These are phyloP conservation scores for Colletotrichum graminicola DNA, from an alignment of 2,329 filamentous ascomycete genomes.

Conservation along the genomic window DNA sequence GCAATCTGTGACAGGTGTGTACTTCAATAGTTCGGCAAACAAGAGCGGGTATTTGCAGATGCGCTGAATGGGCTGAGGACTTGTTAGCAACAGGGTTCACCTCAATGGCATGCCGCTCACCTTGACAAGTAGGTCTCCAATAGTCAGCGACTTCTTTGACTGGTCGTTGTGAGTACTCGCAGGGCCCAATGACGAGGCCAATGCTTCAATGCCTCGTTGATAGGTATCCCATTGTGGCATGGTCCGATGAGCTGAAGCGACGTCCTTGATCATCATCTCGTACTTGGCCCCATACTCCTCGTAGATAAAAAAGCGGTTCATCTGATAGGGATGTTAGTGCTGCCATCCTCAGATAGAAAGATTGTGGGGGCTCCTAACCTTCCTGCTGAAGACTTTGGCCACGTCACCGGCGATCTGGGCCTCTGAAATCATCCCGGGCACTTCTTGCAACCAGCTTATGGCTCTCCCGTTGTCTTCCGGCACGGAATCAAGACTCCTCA, in stretches of 20 bases:
- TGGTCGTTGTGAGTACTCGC: slow-evolving; percentile 72
- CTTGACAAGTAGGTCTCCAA: slow-evolving; percentile 92
- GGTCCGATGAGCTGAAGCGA: slow-evolving; percentile 75
- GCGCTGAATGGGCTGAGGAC: slow-evolving; percentile 83
- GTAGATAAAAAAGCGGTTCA: slow-evolving; percentile 86
- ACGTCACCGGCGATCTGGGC: slow-evolving; percentile 71
- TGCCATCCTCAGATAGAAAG: slow-evolving; percentile 4
- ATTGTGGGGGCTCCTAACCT: slow-evolving; percentile 55
- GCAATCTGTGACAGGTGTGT: slow-evolving; percentile 87
- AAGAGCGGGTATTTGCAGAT: slow-evolving; percentile 92
- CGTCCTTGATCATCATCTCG: slow-evolving; percentile 84
- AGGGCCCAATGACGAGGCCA: slow-evolving; percentile 81
- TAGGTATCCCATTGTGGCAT: slow-evolving; percentile 82
- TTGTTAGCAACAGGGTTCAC: slow-evolving; percentile 28
- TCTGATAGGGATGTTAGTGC: slow-evolving; percentile 60
- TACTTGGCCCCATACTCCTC: slow-evolving; percentile 94
- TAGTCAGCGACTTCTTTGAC: slow-evolving; percentile 80
- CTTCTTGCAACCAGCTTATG: slow-evolving; percentile 57
- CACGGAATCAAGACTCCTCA: slow-evolving; percentile 62
- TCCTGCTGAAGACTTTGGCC: slow-evolving; percentile 70
- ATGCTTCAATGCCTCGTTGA: slow-evolving; percentile 85
- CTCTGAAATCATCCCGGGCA: slow-evolving; percentile 67
- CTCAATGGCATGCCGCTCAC: slow-evolving; percentile 57
- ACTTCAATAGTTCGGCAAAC: slow-evolving; percentile 84
- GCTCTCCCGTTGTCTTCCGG: slow-evolving; percentile 55